These are phyloP conservation scores for Danielozyma ontarioensis DNA, from an alignment of 805 yeast genomes.

Conservation along the genomic window DNA sequence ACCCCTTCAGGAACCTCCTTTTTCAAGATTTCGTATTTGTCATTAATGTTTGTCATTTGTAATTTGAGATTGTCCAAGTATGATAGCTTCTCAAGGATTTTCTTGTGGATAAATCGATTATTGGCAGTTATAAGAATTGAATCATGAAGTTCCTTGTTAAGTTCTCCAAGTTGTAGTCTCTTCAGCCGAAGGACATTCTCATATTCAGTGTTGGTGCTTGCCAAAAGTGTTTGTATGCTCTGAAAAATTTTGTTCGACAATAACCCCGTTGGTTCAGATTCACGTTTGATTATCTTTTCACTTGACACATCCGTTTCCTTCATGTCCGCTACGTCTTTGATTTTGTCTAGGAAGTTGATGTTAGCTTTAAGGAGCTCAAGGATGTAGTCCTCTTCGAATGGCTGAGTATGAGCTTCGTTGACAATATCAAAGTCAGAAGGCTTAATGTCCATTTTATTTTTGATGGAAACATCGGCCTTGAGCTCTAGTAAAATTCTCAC, in stretches of 20 bases:
- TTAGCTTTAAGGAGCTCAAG: slow-evolving; percentile 31
- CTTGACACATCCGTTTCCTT: background rate
- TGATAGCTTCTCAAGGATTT: slow-evolving; percentile 31
- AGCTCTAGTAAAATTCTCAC: slow-evolving; percentile 28
- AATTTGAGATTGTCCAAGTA: slow-evolving; percentile 47
- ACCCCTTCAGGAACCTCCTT: slow-evolving; percentile 27
- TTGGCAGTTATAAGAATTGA: slow-evolving; percentile 39
- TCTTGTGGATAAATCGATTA: slow-evolving; percentile 31
- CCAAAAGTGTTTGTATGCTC: slow-evolving; percentile 34
- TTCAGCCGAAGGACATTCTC: slow-evolving; percentile 32
- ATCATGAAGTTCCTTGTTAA: slow-evolving; percentile 34
- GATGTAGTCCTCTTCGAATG: slow-evolving; percentile 18
- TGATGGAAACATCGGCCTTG: slow-evolving; percentile 52
- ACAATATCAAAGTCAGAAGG: slow-evolving; percentile 83
- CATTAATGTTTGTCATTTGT: slow-evolving; percentile 37
- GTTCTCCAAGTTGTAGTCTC: slow-evolving; percentile 26
- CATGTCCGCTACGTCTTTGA: slow-evolving; percentile 8
- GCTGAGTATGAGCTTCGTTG: slow-evolving; percentile 26
- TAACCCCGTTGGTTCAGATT: slow-evolving; percentile 2
- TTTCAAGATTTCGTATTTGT: slow-evolving; percentile 25
- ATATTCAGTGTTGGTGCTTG: slow-evolving; percentile 34
- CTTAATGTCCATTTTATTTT: slow-evolving; percentile 80
- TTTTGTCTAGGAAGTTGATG: slow-evolving; percentile 26
- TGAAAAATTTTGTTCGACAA: slow-evolving; percentile 30
- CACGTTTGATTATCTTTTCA: slow-evolving; percentile 2